A percentile compares a stretch with the other conserved stretches of the same genome.
phyloP scores from a whole-genome alignment of 768 basidiomycete genomes.

The Agaricus subrufescens region DNA sequence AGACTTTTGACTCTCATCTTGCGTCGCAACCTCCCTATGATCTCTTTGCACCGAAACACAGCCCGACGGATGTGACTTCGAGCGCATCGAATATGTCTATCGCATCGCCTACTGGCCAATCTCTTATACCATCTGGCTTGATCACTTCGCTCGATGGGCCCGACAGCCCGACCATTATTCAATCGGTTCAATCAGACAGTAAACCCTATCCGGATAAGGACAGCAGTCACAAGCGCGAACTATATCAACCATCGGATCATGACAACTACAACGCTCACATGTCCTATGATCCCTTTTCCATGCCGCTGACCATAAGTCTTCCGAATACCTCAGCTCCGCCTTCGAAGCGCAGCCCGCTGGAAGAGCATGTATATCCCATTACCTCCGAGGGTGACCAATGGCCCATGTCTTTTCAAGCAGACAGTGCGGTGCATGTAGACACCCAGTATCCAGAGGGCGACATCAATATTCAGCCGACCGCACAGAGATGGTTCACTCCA shows the following conservation, averaged over 20 bases:
- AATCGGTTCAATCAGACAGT: conserved; percentile 35
- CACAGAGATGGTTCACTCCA: conserved; percentile 3
- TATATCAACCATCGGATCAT: conserved; percentile 8
- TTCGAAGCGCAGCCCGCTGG: conserved; percentile 1
- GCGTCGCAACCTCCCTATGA: neutral
- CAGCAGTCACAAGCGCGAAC: conserved; percentile 32
- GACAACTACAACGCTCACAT: neutral
- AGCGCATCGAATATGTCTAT: conserved; percentile 35
- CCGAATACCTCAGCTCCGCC: neutral
- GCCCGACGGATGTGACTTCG: conserved; percentile 26
- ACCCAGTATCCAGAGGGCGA: neutral
- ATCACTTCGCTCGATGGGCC: conserved; percentile 11
- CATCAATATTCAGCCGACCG: neutral
- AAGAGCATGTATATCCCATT: neutral
- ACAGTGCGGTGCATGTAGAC: neutral
- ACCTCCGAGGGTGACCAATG: neutral
- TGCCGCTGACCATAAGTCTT: neutral
- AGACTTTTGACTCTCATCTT: neutral
- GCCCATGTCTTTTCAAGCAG: neutral
- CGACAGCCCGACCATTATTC: conserved; percentile 15
- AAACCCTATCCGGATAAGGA: conserved; percentile 49
- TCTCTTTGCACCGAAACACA: neutral
- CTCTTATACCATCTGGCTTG: conserved; percentile 13
- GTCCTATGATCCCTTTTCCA: neutral
- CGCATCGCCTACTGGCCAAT: conserved; percentile 7